Evolutionary conservation across 1,139 yeast species (phyloP).

Genomic region (Hanseniaspora gamundiae): DNA sequence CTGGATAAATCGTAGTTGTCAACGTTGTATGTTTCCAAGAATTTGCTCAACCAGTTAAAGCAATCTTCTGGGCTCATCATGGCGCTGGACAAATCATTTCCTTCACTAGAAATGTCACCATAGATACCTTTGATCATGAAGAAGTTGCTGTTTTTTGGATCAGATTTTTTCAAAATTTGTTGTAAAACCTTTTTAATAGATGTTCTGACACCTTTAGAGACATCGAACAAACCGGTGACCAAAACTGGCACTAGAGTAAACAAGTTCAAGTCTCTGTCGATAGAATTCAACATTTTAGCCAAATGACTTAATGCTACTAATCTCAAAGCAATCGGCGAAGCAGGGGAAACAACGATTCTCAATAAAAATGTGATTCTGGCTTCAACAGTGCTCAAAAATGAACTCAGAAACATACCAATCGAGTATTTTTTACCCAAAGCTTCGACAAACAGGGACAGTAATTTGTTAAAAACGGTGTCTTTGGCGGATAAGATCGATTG

Average conservation of each 20-base stretch:
- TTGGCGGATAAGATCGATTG: slow-evolving; percentile 23
- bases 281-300: slow-evolving; percentile 27
- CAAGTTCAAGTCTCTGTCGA: slow-evolving; percentile 27
- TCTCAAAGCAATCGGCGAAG: slow-evolving; percentile 46
- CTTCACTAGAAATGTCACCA: too few relatives aligned
- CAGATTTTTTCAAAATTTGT: slow-evolving; percentile 29
- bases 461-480: slow-evolving; percentile 33
- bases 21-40: slow-evolving; percentile 34
- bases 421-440: slow-evolving; percentile 28
- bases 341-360: slow-evolving; percentile 44
- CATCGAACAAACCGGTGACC: slow-evolving; percentile 29
- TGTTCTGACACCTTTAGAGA: slow-evolving; percentile 29
- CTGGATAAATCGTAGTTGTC: slow-evolving; percentile 34
- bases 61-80: slow-evolving; percentile 60
- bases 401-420: slow-evolving; percentile 24
- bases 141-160: slow-evolving; percentile 26
- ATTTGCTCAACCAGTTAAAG: slow-evolving; percentile 32
- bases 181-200: slow-evolving; percentile 21
- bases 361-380: slow-evolving; percentile 41
- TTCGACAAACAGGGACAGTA: slow-evolving; percentile 32
- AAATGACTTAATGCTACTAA: slow-evolving; percentile 34
- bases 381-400: slow-evolving; percentile 28
- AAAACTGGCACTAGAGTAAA: slow-evolving; percentile 34
- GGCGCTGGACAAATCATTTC: slow-evolving; percentile 22
- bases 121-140: slow-evolving; percentile 32